Percentiles rank a stretch among this genome's conserved stretches.
These are phyloP conservation scores for Calycina herbarum DNA, from an alignment of 2,329 filamentous ascomycete species.

Conservation along the genomic window DNA sequence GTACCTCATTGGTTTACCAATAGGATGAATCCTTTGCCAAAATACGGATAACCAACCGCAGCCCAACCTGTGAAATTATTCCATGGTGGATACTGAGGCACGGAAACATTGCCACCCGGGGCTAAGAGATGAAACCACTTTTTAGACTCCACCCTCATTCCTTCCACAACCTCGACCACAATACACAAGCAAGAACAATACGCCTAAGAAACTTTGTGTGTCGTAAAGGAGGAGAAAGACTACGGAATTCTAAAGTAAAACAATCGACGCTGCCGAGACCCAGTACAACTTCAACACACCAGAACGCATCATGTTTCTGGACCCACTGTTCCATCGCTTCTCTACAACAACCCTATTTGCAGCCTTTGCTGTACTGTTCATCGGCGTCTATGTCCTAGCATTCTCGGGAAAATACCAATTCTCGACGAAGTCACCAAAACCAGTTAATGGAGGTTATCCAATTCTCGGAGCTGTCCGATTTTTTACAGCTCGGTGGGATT, in stretches of 20 bases:
- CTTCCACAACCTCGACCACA: background rate
- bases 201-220: no score
- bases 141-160: background rate
- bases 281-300: background rate
- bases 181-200: background rate
- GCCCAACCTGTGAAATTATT: no score
- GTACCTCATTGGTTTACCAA: background rate
- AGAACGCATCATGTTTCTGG: slow-evolving; percentile 6
- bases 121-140: background rate
- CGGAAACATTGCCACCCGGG: background rate
- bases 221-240: background rate
- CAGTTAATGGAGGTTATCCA: slow-evolving; percentile 39
- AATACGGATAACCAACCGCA: background rate
- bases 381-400: slow-evolving; percentile 3
- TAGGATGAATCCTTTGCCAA: background rate
- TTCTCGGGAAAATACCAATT: slow-evolving; percentile 11
- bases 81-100: no score
- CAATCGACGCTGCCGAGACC: background rate
- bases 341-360: background rate
- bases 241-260: background rate
- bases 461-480: slow-evolving; percentile 47
- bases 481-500: slow-evolving; percentile 49
- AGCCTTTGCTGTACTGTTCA: background rate
- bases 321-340: background rate
- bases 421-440: slow-evolving; percentile 28